Conservation (phyloP, 2,329 filamentous ascomycete genomes). For the Byssochlamys sp. region DNA sequence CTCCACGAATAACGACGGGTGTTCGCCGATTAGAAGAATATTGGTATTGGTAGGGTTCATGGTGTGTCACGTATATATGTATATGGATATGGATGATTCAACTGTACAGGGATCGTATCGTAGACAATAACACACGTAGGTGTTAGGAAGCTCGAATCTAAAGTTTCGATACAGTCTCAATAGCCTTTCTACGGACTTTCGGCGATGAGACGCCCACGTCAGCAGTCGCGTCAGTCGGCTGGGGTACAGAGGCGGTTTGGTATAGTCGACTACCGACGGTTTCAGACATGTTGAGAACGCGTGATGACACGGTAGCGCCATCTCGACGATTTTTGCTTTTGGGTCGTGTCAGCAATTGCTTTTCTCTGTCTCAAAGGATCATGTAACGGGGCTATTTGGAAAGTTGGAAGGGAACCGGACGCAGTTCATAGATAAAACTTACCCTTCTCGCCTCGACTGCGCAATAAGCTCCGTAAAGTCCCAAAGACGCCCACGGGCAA, state of each 20-base stretch:
- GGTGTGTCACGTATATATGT: not conserved
- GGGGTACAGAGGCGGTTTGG: conserved; percentile 19
- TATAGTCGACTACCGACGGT: conserved; percentile 62
- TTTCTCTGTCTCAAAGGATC: not conserved
- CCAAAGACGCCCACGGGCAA: conserved; percentile 72
- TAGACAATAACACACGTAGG: not conserved
- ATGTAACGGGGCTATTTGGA: not conserved
- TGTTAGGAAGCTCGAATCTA: conserved; percentile 5
- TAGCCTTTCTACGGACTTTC: conserved; percentile 27
- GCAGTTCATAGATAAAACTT: conserved; percentile 9
- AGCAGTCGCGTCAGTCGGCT: conserved; percentile 14
- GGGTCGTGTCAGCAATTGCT: not conserved
- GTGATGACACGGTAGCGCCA: conserved; percentile 72
- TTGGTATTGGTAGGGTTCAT: not conserved
- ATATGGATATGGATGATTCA: not conserved
- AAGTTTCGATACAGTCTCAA: conserved; percentile 25
- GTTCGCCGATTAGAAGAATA: not conserved
- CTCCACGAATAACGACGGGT: not conserved
- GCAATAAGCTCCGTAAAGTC: conserved; percentile 85
- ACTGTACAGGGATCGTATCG: not conserved
- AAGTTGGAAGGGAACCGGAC: not conserved
- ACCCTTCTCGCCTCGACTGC: conserved; percentile 69
- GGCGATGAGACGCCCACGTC: conserved; percentile 25
- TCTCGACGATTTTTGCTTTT: conserved; percentile 77
- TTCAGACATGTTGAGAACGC: conserved; percentile 71